Evolutionary conservation across 2,329 filamentous ascomycete species (phyloP), one percentile per base, ranked within the genome.

Genomic region (Fusarium equiseti): DNA sequence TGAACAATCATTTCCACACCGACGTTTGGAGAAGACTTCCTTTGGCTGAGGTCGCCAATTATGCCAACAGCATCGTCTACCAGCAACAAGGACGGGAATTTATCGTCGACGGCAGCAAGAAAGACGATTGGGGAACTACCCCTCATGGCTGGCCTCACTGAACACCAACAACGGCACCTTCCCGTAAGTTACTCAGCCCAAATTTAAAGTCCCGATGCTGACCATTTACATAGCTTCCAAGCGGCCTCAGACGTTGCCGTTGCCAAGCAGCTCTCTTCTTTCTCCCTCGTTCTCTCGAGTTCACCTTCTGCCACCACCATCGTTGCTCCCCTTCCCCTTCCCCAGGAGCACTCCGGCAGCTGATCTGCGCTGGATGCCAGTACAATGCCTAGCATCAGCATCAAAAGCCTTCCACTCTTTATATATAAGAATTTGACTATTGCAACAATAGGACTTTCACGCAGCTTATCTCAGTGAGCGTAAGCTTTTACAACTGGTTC

Each of bases 391-490:
- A 12, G 35, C 35, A 38, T 38, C 10, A 18, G 35, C 18, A 38
- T 38, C 10, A 2, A n/a, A 38, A 38, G 9, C 5, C 18, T n/a
- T 1, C 18, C 18, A 38, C 18, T 38, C 35, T 38, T n/a, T 0
- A 38, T 35, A 6, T 35, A 35, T 35, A 35, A 35, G 32, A 35
- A 35, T 32, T 15, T 13, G 31, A 32, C 4, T 8, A 32, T 32
- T 32, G 35, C 3, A 1, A n/a, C 18, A 38, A 38, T 7, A 12
- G n/a, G 35, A n/a, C 18, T 12, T 3, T 38, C 18, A n/a, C 18
- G 18, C 10, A 38, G 18, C 18, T 38, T n/a, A 0, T n/a, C 0
- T n/a, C 18, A 2, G 35, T 38, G 6, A n/a, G 35, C 18, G 18
- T 6, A 2, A 38, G 12, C 8, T 12, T 38, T 0, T 38, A 38